Evolutionary conservation across 176 grass and related monocot species (phyloP).

Genomic region (Oryza rufipogon): DNA sequence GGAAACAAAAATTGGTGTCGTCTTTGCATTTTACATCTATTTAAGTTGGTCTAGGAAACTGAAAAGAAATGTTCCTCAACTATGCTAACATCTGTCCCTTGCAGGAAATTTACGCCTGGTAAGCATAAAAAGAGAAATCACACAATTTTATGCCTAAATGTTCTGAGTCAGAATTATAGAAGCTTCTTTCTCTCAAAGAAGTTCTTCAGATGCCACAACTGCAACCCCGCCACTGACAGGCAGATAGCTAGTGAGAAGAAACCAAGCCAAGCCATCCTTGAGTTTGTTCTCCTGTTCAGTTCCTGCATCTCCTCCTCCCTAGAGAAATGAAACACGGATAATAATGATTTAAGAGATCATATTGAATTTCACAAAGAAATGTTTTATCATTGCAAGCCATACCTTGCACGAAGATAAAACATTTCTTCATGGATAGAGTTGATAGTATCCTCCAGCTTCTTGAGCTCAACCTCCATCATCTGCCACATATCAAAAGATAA

Average conservation of each 20-base stretch:
- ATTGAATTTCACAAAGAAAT: neutral
- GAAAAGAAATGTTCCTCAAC: conserved; percentile 3
- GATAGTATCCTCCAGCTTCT: conserved; percentile 65
- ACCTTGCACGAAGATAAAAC: conserved; percentile 70
- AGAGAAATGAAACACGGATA: conserved; percentile 3
- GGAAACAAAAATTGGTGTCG: neutral
- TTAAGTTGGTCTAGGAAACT: conserved; percentile 3
- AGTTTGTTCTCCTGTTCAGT: conserved; percentile 75
- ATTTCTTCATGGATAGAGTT: conserved; percentile 78
- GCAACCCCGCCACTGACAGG: conserved; percentile 69
- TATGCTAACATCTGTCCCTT: conserved; percentile 3
- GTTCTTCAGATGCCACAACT: conserved; percentile 79
- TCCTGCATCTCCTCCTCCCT: conserved; percentile 91
- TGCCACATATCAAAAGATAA: conserved; percentile 19
- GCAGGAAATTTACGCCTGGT: neutral
- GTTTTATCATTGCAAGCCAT: neutral
- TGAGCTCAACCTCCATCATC: conserved; percentile 72
- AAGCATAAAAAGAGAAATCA: neutral
- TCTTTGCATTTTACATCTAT: conserved; percentile 16
- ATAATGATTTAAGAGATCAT: neutral
- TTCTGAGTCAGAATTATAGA: conserved; percentile 31
- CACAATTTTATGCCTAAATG: conserved; percentile 6
- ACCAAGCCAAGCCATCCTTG: conserved; percentile 73
- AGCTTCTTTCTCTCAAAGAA: conserved; percentile 91
- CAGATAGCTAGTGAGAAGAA: conserved; percentile 73